Evolutionary conservation across 345 rosid species (phyloP).

Genomic region (Gossypium sturtianum): DNA sequence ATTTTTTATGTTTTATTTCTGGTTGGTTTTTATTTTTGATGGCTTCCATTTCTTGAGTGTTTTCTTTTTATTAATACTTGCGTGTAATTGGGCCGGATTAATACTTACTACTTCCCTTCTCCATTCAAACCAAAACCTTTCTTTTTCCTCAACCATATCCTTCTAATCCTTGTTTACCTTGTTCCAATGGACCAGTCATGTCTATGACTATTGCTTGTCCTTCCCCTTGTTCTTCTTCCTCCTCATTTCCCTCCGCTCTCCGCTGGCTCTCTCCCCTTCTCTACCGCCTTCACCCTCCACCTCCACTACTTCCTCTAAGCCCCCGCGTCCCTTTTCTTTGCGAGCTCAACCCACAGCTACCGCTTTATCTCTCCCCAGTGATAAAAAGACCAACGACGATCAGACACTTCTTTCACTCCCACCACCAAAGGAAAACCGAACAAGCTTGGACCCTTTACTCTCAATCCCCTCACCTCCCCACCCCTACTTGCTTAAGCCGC

Average conservation of each 20-base stretch:
- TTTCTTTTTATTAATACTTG: no score
- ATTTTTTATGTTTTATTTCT: no score
- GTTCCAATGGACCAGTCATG: slow-evolving; percentile 54
- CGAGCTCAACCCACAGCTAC: slow-evolving; percentile 28
- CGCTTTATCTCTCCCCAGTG: slow-evolving; percentile 20
- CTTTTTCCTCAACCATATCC: background rate
- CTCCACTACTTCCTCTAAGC: slow-evolving; percentile 7
- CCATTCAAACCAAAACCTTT: slow-evolving; percentile 34
- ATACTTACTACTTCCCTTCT: slow-evolving; percentile 6
- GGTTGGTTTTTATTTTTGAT: no score
- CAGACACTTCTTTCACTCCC: slow-evolving; percentile 65
- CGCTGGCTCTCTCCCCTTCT: slow-evolving; percentile 22
- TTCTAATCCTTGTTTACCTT: background rate
- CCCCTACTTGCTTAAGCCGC: slow-evolving; percentile 86
- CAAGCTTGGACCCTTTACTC: slow-evolving; percentile 72
- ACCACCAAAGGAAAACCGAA: slow-evolving; percentile 63
- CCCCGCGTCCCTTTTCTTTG: slow-evolving; percentile 23
- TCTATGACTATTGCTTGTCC: slow-evolving; percentile 8
- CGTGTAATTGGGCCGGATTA: no score
- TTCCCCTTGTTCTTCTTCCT: slow-evolving; percentile 10
- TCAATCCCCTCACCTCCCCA: slow-evolving; percentile 57
- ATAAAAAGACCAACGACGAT: slow-evolving; percentile 30
- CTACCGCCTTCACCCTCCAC: slow-evolving; percentile 1
- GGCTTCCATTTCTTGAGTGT: no score
- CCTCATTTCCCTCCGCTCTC: slow-evolving; percentile 19